These are phyloP conservation scores for Pseudoturritis turrita DNA, from an alignment of 345 rosid species.

Conservation along the genomic window DNA sequence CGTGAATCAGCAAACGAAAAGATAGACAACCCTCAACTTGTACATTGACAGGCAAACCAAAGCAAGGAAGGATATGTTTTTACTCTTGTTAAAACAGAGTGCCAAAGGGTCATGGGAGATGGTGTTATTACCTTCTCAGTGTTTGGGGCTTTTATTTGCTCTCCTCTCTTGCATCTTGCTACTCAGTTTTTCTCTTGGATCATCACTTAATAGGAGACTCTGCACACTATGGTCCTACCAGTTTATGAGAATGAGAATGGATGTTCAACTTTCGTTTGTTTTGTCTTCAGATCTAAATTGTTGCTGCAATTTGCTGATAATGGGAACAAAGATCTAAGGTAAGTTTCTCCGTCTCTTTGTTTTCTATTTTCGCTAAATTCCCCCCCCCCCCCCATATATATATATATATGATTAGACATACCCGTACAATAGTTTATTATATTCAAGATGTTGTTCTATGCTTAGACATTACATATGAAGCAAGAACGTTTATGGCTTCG, in stretches of 20 bases:
- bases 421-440: too few relatives aligned
- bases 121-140: conserved; percentile 74
- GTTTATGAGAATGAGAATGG: not conserved
- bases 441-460: too few relatives aligned
- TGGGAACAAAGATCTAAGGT: too few relatives aligned
- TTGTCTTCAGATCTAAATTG: not conserved
- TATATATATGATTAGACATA: too few relatives aligned
- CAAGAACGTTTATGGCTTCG: too few relatives aligned
- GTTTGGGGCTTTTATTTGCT: conserved; percentile 55
- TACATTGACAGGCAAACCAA: conserved; percentile 74
- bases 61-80: conserved; percentile 98
- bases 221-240: not conserved
- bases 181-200: not conserved
- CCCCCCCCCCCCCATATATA: too few relatives aligned
- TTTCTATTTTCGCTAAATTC: too few relatives aligned
- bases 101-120: conserved; percentile 78
- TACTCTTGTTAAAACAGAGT: conserved; percentile 68
- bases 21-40: conserved; percentile 70
- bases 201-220: not conserved
- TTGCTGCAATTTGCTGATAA: too few relatives aligned
- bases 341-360: too few relatives aligned
- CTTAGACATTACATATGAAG: too few relatives aligned
- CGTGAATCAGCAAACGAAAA: conserved; percentile 87
- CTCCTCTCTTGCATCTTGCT: conserved; percentile 1
- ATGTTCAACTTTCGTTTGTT: not conserved